Conservation (phyloP, 2,329 filamentous ascomycete genomes). For the Alternaria angustiovoidea region DNA sequence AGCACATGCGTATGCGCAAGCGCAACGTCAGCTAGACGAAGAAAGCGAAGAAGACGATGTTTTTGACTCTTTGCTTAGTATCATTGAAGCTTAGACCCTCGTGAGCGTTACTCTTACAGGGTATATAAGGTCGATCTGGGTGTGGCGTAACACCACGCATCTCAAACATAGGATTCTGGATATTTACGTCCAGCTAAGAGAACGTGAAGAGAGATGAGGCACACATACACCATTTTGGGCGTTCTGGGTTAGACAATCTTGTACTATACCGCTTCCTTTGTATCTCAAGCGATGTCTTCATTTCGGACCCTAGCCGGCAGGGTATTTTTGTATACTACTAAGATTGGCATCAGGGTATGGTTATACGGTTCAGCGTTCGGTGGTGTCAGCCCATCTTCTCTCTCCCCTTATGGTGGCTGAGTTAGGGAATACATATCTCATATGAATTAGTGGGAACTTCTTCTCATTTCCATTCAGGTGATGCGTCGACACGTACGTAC, state of each 20-base stretch:
- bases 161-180: neutral
- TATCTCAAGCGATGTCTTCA: conserved; percentile 3
- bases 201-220: neutral
- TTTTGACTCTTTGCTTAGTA: conserved; percentile 32
- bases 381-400: neutral
- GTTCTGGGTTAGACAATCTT: neutral
- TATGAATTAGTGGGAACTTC: neutral
- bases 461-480: neutral
- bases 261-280: conserved; percentile 1
- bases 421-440: neutral
- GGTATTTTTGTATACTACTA: conserved; percentile 13
- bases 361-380: neutral
- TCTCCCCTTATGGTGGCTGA: conserved; percentile 1
- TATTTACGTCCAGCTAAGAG: neutral
- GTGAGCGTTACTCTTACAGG: neutral
- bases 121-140: neutral
- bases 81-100: conserved; percentile 24
- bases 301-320: neutral
- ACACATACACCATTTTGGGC: neutral
- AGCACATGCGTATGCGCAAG: conserved; percentile 11
- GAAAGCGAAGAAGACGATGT: conserved; percentile 29
- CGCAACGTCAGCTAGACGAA: conserved; percentile 17
- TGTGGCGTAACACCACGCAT: neutral
- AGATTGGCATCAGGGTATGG: conserved; percentile 6
- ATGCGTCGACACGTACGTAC: neutral